These are phyloP conservation scores for Lentinula novae-zelandiae DNA, from an alignment of 1,284 basidiomycete species.

Conservation along the genomic window DNA sequence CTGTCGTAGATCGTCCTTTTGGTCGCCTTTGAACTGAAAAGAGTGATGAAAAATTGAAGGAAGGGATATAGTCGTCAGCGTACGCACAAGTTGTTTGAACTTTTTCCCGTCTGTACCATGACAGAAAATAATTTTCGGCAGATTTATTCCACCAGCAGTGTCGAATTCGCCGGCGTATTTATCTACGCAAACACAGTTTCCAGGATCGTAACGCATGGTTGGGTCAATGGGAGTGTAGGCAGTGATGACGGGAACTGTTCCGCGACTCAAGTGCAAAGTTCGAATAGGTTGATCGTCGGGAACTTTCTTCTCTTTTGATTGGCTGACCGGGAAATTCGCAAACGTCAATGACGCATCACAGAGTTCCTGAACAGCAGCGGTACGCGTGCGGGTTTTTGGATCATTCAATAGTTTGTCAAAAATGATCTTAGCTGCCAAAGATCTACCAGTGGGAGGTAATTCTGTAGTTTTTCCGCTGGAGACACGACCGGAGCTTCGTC, in stretches of 20 bases:
- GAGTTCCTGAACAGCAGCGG: conserved; percentile 61
- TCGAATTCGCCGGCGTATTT: conserved; percentile 59
- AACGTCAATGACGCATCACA: conserved; percentile 79
- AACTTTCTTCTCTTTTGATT: conserved; percentile 27
- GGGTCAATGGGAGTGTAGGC: conserved; percentile 68
- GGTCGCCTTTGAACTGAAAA: conserved; percentile 85
- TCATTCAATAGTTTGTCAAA: conserved; percentile 56
- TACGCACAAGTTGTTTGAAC: conserved; percentile 81
- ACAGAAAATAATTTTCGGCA: conserved; percentile 82
- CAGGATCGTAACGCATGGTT: conserved; percentile 56
- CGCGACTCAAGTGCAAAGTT: conserved; percentile 34
- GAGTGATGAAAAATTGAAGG: background rate
- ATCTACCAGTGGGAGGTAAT: conserved; percentile 37
- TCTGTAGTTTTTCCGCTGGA: background rate
- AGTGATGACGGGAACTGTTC: conserved; percentile 77
- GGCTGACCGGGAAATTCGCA: conserved; percentile 60
- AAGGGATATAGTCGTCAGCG: no score
- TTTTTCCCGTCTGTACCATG: conserved; percentile 62
- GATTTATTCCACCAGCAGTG: conserved; percentile 76
- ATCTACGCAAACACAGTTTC: conserved; percentile 60
- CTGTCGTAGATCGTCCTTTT: conserved; percentile 89
- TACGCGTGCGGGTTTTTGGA: conserved; percentile 32
- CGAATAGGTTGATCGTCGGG: conserved; percentile 42
- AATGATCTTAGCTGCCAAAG: conserved; percentile 67
- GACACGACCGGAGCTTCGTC: conserved; percentile 7